Percentiles rank a stretch among this genome's conserved stretches.
phyloP scores from a whole-genome alignment of 1,139 yeast species.

The Candida frijolesensis region DNA sequence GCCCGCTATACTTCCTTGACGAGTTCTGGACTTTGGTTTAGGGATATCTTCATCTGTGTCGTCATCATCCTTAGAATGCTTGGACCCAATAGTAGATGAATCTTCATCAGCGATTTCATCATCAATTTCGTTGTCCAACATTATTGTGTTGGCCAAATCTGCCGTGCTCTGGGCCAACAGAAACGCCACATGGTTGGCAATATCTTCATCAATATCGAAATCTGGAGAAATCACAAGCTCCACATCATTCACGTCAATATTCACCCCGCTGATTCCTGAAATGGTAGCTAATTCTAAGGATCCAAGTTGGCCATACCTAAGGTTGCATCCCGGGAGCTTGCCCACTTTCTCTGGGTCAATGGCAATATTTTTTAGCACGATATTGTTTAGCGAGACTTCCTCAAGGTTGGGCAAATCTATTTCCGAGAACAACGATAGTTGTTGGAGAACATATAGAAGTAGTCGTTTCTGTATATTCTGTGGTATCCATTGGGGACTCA shows the following conservation, averaged over 20 bases:
- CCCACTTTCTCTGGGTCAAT: slow-evolving; percentile 74
- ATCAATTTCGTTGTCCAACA: slow-evolving; percentile 31
- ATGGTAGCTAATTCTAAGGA: slow-evolving; percentile 44
- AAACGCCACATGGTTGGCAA: slow-evolving; percentile 32
- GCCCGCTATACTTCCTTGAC: slow-evolving; percentile 12
- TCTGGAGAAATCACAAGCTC: slow-evolving; percentile 58
- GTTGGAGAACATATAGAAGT: slow-evolving; percentile 76
- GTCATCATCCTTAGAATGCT: slow-evolving; percentile 17
- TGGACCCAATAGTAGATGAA: slow-evolving; percentile 12
- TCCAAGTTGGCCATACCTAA: slow-evolving; percentile 65
- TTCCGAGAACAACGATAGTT: slow-evolving; percentile 80
- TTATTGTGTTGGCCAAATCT: slow-evolving; percentile 63
- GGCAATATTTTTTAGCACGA: slow-evolving; percentile 60
- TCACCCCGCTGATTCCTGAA: slow-evolving; percentile 57
- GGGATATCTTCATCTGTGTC: slow-evolving; percentile 18
- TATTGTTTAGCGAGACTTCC: slow-evolving; percentile 63
- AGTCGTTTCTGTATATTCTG: slow-evolving; percentile 82
- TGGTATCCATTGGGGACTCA: slow-evolving; percentile 79
- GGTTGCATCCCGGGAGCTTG: slow-evolving; percentile 62
- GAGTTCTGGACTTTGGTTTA: slow-evolving; percentile 11
- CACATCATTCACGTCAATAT: slow-evolving; percentile 58
- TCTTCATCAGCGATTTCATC: slow-evolving; percentile 19
- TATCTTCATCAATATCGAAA: slow-evolving; percentile 32
- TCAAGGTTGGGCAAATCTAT: slow-evolving; percentile 80
- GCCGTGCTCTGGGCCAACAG: slow-evolving; percentile 66